A percentile compares a stretch with the other conserved stretches of the same genome.
phyloP scores from a whole-genome alignment of 139 green algal genomes.

The Tetratostichococcus sp. region DNA sequence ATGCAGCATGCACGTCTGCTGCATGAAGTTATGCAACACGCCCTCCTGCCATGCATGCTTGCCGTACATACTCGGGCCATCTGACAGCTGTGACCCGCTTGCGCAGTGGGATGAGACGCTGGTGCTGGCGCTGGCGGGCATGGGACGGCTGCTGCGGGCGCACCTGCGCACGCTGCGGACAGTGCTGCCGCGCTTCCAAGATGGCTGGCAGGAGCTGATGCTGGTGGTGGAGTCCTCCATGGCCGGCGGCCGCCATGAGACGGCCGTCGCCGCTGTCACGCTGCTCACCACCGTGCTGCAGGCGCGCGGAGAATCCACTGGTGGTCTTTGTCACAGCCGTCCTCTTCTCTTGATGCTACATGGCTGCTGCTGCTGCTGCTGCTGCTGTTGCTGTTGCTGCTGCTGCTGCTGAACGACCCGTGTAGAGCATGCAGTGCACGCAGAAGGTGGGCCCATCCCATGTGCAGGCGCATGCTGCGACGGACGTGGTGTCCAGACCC shows the following conservation, averaged over 20 bases:
- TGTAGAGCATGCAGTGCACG: slow-evolving; percentile 20
- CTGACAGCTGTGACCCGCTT: too few relatives aligned
- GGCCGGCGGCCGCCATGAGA: slow-evolving; percentile 60
- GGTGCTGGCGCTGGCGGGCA: slow-evolving; percentile 73
- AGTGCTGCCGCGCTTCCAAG: slow-evolving; percentile 27
- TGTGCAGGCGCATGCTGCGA: slow-evolving; percentile 2
- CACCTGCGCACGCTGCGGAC: slow-evolving; percentile 66
- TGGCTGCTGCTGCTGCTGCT: too few relatives aligned
- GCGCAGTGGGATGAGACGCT: slow-evolving; percentile 92
- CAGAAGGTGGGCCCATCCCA: slow-evolving; percentile 18
- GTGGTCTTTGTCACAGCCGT: slow-evolving; percentile 11
- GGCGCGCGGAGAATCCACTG: background rate
- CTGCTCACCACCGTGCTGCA: slow-evolving; percentile 52
- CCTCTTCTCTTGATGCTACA: too few relatives aligned
- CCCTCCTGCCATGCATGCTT: too few relatives aligned
- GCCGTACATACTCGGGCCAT: too few relatives aligned
- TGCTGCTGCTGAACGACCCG: too few relatives aligned
- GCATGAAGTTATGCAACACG: too few relatives aligned
- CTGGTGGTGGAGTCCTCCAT: slow-evolving; percentile 62
- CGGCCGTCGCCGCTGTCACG: slow-evolving; percentile 53
- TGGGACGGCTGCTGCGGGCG: slow-evolving; percentile 71
- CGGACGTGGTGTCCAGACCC: background rate
- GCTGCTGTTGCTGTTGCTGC: too few relatives aligned
- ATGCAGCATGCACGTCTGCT: too few relatives aligned
- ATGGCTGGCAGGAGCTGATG: slow-evolving; percentile 76